A percentile compares a stretch with the other conserved stretches of the same genome.
phyloP scores from a whole-genome alignment of 768 basidiomycete genomes.

The Pisolithus marmoratus region DNA sequence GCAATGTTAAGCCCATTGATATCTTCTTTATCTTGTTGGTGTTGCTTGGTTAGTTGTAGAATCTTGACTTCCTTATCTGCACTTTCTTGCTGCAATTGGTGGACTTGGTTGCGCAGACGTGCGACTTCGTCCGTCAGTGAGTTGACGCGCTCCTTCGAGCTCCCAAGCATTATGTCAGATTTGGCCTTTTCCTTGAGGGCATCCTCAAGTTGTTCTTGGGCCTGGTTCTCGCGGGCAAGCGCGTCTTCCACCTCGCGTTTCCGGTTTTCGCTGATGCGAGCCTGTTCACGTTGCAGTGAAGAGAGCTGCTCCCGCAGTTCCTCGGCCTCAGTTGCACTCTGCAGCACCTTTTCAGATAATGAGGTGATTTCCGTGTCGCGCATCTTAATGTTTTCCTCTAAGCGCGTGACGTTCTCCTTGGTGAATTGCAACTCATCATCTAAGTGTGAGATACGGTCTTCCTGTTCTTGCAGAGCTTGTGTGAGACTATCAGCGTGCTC shows the following conservation, averaged over 20 bases:
- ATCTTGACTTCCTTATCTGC: slow-evolving; percentile 82
- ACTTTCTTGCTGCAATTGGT: slow-evolving; percentile 72
- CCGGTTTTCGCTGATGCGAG: slow-evolving; percentile 46
- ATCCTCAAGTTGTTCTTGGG: slow-evolving; percentile 37
- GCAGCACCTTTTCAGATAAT: slow-evolving; percentile 40
- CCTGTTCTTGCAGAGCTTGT: slow-evolving; percentile 45
- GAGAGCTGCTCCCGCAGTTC: slow-evolving; percentile 50
- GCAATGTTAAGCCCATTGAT: slow-evolving; percentile 83
- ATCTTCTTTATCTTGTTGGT: slow-evolving; percentile 69
- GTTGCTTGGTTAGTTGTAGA: slow-evolving; percentile 62
- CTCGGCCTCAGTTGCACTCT: slow-evolving; percentile 49
- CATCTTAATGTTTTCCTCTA: slow-evolving; percentile 51
- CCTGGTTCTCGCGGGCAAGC: slow-evolving; percentile 4
- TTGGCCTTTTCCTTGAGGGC: slow-evolving; percentile 51
- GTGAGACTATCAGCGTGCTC: slow-evolving; percentile 45
- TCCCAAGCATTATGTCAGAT: slow-evolving; percentile 43
- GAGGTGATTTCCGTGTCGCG: slow-evolving; percentile 52
- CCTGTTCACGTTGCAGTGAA: slow-evolving; percentile 49
- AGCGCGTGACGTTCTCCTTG: slow-evolving; percentile 46
- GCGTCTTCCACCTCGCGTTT: slow-evolving; percentile 25
- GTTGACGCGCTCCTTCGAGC: slow-evolving; percentile 43
- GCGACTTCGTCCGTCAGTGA: slow-evolving; percentile 56
- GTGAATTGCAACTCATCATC: slow-evolving; percentile 53
- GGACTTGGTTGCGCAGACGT: slow-evolving; percentile 54
- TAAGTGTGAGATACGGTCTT: slow-evolving; percentile 44